phyloP scores from a whole-genome alignment of 2,329 filamentous ascomycete genomes.

The Aureobasidium zeae region DNA sequence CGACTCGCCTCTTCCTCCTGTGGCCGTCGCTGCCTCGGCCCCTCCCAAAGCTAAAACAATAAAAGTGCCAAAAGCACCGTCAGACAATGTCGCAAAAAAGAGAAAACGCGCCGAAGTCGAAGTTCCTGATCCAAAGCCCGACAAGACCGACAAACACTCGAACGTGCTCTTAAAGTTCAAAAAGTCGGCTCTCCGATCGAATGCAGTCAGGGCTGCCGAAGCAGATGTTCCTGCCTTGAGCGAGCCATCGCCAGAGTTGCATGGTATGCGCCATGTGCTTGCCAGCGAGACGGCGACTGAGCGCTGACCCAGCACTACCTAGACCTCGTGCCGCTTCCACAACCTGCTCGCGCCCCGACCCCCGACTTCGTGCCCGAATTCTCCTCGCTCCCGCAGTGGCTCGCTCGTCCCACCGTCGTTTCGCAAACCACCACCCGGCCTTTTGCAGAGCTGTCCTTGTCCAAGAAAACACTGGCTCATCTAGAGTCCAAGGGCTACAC shows the following conservation, averaged over 20 bases:
- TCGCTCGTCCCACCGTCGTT: slow-evolving; percentile 64
- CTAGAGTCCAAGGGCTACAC: slow-evolving; percentile 61
- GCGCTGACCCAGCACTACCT: slow-evolving; percentile 15
- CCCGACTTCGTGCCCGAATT: slow-evolving; percentile 55
- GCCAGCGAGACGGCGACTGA: background rate
- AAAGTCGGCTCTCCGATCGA: slow-evolving; percentile 23
- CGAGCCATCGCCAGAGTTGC: slow-evolving; percentile 36
- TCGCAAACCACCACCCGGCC: slow-evolving; percentile 49
- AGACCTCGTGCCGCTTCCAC: slow-evolving; percentile 72
- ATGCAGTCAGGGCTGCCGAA: slow-evolving; percentile 17
- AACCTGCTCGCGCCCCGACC: slow-evolving; percentile 56
- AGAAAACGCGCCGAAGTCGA: slow-evolving; percentile 24
- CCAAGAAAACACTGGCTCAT: slow-evolving; percentile 48
- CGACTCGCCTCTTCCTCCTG: slow-evolving; percentile 1
- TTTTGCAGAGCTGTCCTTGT: slow-evolving; percentile 58
- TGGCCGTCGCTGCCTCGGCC: background rate
- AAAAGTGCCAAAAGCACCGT: slow-evolving; percentile 9
- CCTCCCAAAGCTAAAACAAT: background rate
- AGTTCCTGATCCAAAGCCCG: background rate
- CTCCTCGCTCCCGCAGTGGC: slow-evolving; percentile 71
- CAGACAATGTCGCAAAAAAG: slow-evolving; percentile 20
- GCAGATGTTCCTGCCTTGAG: slow-evolving; percentile 22
- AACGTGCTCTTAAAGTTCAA: slow-evolving; percentile 38
- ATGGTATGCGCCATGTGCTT: slow-evolving; percentile 38
- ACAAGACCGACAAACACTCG: slow-evolving; percentile 25